These are phyloP conservation scores for Gossypium sturtianum DNA, from an alignment of 345 rosid genomes.

Conservation along the genomic window DNA sequence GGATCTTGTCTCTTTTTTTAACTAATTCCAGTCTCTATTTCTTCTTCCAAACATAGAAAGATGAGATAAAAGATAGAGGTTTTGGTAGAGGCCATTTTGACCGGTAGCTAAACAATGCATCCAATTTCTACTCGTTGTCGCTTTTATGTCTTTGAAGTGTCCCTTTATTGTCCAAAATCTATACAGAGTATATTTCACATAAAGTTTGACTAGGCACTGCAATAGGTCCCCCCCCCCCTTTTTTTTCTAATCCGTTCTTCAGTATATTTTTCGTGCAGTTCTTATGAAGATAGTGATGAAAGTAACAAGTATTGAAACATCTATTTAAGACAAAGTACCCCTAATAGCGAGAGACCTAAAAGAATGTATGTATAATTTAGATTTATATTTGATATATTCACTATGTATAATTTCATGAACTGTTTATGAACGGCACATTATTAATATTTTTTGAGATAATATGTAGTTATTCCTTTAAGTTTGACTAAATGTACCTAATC, in stretches of 20 bases:
- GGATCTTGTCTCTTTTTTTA: constrained; percentile 20
- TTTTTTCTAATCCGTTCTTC: not conserved
- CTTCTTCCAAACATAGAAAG: not conserved
- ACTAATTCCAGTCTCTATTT: constrained; percentile 13
- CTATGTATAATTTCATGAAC: too few species aligned
- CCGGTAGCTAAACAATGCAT: constrained; percentile 12
- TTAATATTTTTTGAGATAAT: too few species aligned
- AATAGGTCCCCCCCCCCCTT: not conserved
- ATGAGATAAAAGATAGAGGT: too few species aligned
- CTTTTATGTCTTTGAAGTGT: not conserved
- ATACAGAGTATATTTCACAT: constrained; percentile 21
- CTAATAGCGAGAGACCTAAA: too few species aligned
- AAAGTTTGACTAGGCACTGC: constrained; percentile 23
- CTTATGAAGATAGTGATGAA: not conserved
- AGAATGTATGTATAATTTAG: constrained; percentile 12
- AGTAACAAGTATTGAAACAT: not conserved
- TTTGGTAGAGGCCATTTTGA: not conserved
- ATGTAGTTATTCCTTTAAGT: too few species aligned
- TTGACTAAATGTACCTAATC: too few species aligned
- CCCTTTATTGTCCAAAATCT: constrained; percentile 23
- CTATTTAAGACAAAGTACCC: too few species aligned
- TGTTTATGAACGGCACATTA: too few species aligned
- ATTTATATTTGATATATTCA: not conserved
- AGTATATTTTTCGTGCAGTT: constrained; percentile 2
- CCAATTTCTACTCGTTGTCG: not conserved